phyloP scores from a whole-genome alignment of 2,329 filamentous ascomycete genomes.

The Trichoderma koningii region DNA sequence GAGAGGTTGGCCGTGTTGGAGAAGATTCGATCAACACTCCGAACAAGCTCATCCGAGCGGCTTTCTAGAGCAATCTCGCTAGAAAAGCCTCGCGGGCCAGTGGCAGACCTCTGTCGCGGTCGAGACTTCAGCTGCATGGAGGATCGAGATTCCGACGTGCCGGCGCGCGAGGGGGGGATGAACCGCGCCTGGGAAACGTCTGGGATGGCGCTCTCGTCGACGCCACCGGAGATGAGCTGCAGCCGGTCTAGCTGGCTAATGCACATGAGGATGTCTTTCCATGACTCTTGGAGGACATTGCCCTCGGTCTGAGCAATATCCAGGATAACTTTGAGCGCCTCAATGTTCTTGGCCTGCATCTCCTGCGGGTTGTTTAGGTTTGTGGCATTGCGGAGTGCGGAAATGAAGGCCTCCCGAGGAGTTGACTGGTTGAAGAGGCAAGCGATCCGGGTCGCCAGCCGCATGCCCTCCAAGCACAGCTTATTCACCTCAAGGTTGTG shows the following conservation, averaged over 20 bases:
- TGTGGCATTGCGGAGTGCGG: conserved; percentile 87
- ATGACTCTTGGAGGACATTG: conserved; percentile 83
- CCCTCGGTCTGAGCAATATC: conserved; percentile 93
- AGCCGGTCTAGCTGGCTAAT: conserved; percentile 94
- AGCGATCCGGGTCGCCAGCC: conserved; percentile 87
- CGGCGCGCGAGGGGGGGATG: conserved; percentile 59
- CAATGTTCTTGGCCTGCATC: conserved; percentile 94
- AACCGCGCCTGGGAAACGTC: conserved; percentile 86
- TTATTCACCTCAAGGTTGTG: conserved; percentile 91
- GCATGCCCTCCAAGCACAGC: conserved; percentile 92
- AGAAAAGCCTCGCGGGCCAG: conserved; percentile 66
- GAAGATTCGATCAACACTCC: conserved; percentile 92
- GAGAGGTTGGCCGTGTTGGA: conserved; percentile 92
- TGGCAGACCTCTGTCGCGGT: conserved; percentile 53
- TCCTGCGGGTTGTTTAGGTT: conserved; percentile 95
- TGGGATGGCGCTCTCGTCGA: conserved; percentile 88
- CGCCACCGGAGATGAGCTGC: conserved; percentile 90
- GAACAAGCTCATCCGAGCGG: conserved; percentile 88
- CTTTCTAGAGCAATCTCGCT: conserved; percentile 87
- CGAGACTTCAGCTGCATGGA: conserved; percentile 62
- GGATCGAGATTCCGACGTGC: conserved; percentile 61
- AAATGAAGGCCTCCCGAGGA: conserved; percentile 92
- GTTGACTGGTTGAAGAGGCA: conserved; percentile 92
- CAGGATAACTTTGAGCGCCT: conserved; percentile 86
- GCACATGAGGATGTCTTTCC: conserved; percentile 93